Evolutionary conservation across 139 green algal species (phyloP), one percentile per base, ranked within the genome.

Genomic region (Desmodesmus armatus): DNA sequence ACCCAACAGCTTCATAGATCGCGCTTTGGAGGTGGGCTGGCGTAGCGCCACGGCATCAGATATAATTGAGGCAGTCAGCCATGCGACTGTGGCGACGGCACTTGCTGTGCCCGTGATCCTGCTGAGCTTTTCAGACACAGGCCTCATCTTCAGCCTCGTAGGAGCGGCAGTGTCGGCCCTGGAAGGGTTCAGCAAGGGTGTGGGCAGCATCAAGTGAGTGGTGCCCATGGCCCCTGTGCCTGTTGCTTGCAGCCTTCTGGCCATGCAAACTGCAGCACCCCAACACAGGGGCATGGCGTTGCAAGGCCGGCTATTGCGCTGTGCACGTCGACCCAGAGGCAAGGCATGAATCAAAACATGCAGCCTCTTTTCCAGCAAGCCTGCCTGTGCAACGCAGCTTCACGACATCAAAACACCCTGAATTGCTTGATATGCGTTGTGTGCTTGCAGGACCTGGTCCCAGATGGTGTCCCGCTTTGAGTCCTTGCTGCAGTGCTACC

Each of bases 61-160:
- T 65, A 66, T 21, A 3, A 44, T 85, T 65, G 63, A 78, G 80
- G 63, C 65, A 65, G 5, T 13, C 47, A 66, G 80, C 60, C 33
- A 77, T 44, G 65, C 7, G 65, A 13, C 80, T 47, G 5, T 17
- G 39, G 5, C 35, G 71, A 27, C 39, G 5, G 51, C 27, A 9
- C 15, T 79, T 5, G 27, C 71, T 21, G 35, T 82, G 33, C 75
- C 75, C 21, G 39, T 65, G 27, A 23, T 65, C 4, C 51, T 82
- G 51, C 58, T 82, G n/a, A 55, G 75, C 51, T 44, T 82, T n/a
- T 53, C 49, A 13, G 75, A 82, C 75, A 82, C 75, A 19, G 75
- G 75, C 13, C 31, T 82, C 17, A 33, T 82, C 17, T 82, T 53
- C 53, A 53, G 75, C 40, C 29, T 82, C 3, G 75, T 51, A 41